A percentile compares a stretch with the other conserved stretches of the same genome.
phyloP scores from a whole-genome alignment of 441 rosid genomes.

The Gossypium aridum region DNA sequence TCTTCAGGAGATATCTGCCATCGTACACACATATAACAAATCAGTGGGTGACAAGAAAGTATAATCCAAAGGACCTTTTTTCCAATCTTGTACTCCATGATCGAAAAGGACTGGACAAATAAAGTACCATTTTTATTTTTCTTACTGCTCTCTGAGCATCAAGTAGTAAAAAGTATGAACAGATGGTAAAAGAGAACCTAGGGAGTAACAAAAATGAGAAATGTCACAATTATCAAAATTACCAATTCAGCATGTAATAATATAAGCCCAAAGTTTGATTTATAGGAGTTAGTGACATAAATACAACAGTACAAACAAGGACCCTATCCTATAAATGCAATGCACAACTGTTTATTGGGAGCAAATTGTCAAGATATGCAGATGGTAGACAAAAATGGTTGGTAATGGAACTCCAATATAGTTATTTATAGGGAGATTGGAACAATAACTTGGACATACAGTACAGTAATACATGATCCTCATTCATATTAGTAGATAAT shows the following conservation, averaged over 20 bases:
- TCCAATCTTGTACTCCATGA: neutral
- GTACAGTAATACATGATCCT: neutral
- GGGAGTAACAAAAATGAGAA: neutral
- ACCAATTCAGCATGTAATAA: neutral
- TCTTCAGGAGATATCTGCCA: conserved; percentile 82
- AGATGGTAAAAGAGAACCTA: neutral
- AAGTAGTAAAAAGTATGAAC: neutral
- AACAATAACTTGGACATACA: neutral
- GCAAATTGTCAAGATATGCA: neutral
- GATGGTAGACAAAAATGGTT: neutral
- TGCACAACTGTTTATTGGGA: neutral
- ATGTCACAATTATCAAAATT: neutral
- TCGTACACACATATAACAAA: neutral
- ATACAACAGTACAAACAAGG: neutral
- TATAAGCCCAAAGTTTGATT: neutral
- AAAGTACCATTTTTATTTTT: neutral
- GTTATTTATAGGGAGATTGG: neutral
- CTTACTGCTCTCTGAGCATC: neutral
- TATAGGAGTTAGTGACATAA: neutral
- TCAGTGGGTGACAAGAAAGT: neutral
- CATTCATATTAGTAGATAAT: neutral
- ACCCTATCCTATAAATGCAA: neutral
- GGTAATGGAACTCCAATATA: neutral
- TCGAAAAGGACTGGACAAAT: neutral
- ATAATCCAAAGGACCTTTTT: neutral